A percentile compares a stretch with the other conserved stretches of the same genome.
Conservation (phyloP, 2,329 filamentous ascomycete genomes). For the Xylaria arbuscula region DNA sequence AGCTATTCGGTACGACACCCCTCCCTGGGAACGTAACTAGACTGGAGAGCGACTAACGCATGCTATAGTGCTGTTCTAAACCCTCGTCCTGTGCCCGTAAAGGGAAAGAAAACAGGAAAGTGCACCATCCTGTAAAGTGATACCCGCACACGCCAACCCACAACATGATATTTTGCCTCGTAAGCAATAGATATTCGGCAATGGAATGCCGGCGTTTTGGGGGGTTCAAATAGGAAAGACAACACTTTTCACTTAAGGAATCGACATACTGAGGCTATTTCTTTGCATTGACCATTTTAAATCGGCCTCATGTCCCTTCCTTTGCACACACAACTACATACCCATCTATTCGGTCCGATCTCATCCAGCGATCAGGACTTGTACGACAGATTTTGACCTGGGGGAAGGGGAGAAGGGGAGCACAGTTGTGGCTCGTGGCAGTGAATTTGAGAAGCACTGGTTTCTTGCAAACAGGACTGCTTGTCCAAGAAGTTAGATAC, state of each 20-base stretch:
- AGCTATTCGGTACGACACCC: constrained; percentile 83
- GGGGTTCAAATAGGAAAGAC: constrained; percentile 50
- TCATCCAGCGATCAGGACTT: constrained; percentile 21
- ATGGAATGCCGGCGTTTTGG: constrained; percentile 49
- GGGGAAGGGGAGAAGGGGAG: constrained; percentile 19
- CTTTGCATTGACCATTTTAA: constrained; percentile 43
- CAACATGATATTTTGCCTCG: constrained; percentile 44
- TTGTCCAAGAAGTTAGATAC: constrained; percentile 37
- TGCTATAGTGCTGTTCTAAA: constrained; percentile 74
- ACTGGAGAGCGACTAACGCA: constrained; percentile 37
- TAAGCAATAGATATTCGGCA: constrained; percentile 46
- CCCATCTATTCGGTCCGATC: constrained; percentile 30
- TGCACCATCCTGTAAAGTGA: constrained; percentile 72
- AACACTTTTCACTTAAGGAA: constrained; percentile 44
- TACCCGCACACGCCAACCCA: constrained; percentile 32
- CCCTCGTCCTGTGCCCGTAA: constrained; percentile 67
- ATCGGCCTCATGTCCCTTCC: constrained; percentile 34
- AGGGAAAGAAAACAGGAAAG: constrained; percentile 73
- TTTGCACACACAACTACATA: constrained; percentile 35
- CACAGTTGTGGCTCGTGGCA: constrained; percentile 18
- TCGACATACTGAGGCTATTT: constrained; percentile 45
- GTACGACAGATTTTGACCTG: constrained; percentile 34
- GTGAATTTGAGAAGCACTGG: constrained; percentile 40
- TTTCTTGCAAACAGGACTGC: constrained; percentile 33
- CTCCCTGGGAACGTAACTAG: constrained; percentile 45